These are phyloP conservation scores for Ceratocystis colombiana DNA, from an alignment of 2,329 filamentous ascomycete genomes.

Conservation along the genomic window DNA sequence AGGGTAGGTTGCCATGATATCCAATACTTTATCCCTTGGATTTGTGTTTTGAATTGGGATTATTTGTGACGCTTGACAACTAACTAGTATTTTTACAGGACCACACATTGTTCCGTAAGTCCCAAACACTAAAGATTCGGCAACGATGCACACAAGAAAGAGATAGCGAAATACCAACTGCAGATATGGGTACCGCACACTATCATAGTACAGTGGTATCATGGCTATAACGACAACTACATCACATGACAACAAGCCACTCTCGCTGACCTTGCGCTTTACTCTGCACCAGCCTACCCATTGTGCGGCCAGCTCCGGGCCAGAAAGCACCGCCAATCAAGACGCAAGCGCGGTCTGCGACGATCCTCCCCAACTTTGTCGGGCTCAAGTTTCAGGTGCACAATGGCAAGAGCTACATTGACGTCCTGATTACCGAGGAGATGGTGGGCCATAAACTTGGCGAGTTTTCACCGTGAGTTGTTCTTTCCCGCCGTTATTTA, in stretches of 20 bases:
- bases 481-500: background rate
- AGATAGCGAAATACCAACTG: background rate
- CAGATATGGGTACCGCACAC: conserved; percentile 19
- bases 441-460: conserved; percentile 95
- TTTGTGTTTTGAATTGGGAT: background rate
- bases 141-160: background rate
- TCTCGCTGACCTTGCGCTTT: background rate
- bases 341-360: conserved; percentile 78
- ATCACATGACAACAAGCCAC: background rate
- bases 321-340: conserved; percentile 62
- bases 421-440: conserved; percentile 77
- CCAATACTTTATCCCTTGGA: background rate
- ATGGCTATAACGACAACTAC: background rate
- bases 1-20: conserved; percentile 48
- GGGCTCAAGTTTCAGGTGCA: conserved; percentile 82
- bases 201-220: conserved; percentile 13
- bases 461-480: conserved; percentile 75
- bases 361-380: conserved; percentile 85
- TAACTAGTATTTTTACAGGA: conserved; percentile 32
- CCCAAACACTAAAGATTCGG: background rate
- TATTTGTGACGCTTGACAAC: conserved; percentile 27
- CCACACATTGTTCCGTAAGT: conserved; percentile 47
- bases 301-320: conserved; percentile 50
- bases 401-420: conserved; percentile 79
- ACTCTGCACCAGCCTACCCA: conserved; percentile 44